Evolutionary conservation across 2,329 filamentous ascomycete species (phyloP), one percentile per base, ranked within the genome.

Genomic region (Fusarium albidum): DNA sequence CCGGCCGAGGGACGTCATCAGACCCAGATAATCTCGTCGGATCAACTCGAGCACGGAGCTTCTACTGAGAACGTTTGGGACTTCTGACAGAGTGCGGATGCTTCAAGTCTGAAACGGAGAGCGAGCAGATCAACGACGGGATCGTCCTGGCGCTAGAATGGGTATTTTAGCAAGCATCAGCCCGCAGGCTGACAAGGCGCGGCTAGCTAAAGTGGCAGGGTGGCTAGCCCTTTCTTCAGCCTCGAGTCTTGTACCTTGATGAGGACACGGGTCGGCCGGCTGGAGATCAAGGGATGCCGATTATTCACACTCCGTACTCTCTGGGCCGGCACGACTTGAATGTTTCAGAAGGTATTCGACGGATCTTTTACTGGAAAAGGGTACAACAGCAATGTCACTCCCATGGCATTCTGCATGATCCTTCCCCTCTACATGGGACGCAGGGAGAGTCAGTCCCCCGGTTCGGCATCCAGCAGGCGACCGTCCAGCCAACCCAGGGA

Each of bases 21-120:
- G 59, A 49, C 60, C 61, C 59, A 65, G 46, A 57, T 55, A 58
- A 58, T 49, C 38, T 13, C 45, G 26, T 49, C 49, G 49, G 50
- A 57, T 65, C 48, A 63, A 49, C 59, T 55, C 45, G 44, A 49
- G 54, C 44, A 57, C 42, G 33, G 28, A 49, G 44, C 52, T 39
- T 39, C 58, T 58, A 58, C 63, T 17, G 37, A 35, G 46, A 21
- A 41, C 55, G 38, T 61, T 63, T 38, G 43, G 49, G 13, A 41
- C 31, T 38, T 58, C 44, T 50, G 38, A 51, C 34, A 49, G 44
- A 58, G 41, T 38, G 52, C 38, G 55, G 29, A 44, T 57, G 55
- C 52, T 46, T 63, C 52, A 49, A 42, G 42, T 67, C 61, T 66
- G 64, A 67, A 67, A 67, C 64, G 44, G 55, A 45, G 44, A 43